Conservation (phyloP, 495 filamentous ascomycete species). For the Penicillium diatomitis region DNA sequence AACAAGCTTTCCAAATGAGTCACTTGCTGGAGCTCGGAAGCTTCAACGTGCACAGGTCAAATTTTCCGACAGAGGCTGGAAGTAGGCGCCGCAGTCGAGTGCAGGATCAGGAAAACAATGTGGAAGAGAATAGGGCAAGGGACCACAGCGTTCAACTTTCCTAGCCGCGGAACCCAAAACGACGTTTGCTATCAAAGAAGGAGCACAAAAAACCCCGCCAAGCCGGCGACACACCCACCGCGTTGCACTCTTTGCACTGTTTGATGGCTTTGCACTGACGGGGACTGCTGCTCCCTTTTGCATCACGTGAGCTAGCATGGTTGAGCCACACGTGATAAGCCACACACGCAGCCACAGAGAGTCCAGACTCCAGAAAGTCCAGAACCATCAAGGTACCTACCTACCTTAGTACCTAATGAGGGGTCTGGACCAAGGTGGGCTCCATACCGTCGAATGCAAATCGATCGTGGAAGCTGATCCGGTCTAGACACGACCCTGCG, state of each 20-base stretch:
- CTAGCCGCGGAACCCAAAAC: neutral
- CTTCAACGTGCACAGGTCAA: too few relatives aligned
- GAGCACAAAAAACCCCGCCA: constrained; percentile 28
- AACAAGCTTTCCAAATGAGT: too few relatives aligned
- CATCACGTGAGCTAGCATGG: neutral
- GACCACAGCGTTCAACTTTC: too few relatives aligned
- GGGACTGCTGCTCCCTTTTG: neutral
- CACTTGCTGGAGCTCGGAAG: too few relatives aligned
- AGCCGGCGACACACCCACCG: constrained; percentile 23
- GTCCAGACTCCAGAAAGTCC: constrained; percentile 17
- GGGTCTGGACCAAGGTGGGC: constrained; percentile 28
- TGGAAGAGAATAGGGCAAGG: too few relatives aligned
- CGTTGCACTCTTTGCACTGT: constrained; percentile 26
- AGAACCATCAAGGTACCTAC: constrained; percentile 11
- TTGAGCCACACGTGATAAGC: neutral
- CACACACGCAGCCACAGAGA: constrained; percentile 9
- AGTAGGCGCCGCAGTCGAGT: too few relatives aligned
- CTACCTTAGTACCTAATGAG: neutral
- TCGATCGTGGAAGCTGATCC: neutral
- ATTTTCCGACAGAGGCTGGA: too few relatives aligned
- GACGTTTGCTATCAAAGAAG: constrained; percentile 13
- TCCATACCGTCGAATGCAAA: constrained; percentile 11
- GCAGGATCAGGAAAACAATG: too few relatives aligned
- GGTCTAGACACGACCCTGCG: constrained; percentile 21
- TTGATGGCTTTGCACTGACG: constrained; percentile 11